These are phyloP conservation scores for Chrysosporium keratinophilum DNA, from an alignment of 2,329 filamentous ascomycete genomes.

Conservation along the genomic window DNA sequence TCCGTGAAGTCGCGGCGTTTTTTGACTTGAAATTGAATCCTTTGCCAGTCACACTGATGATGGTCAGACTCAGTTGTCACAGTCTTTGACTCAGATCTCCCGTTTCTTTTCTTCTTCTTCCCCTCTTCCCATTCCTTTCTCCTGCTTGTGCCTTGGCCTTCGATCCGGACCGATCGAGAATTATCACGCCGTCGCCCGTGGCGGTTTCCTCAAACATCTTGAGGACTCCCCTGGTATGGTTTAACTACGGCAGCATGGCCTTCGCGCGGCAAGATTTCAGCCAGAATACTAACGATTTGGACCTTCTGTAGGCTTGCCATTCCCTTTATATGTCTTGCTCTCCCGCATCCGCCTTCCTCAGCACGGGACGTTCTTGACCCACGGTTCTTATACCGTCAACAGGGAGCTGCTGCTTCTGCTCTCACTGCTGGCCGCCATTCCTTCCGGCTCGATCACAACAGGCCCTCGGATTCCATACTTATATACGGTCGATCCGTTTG, in stretches of 20 bases:
- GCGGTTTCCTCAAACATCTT: not conserved
- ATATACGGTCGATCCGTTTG: constrained; percentile 13
- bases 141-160: not conserved
- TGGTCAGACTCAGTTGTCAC: constrained; percentile 6
- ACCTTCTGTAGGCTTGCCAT: not conserved
- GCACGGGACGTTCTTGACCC: constrained; percentile 3
- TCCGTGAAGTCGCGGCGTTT: not conserved
- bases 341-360: constrained; percentile 3
- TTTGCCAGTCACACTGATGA: not conserved
- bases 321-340: constrained; percentile 3
- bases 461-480: not conserved
- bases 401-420: constrained; percentile 2
- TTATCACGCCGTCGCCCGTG: not conserved
- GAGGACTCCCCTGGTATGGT: constrained; percentile 1
- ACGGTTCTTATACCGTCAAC: not conserved
- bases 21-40: not conserved
- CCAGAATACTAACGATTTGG: not conserved
- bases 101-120: constrained; percentile 6
- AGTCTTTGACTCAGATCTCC: constrained; percentile 14
- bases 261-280: not conserved
- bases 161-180: not conserved
- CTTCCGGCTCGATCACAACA: not conserved
- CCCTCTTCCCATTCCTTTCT: constrained; percentile 7
- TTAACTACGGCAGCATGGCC: not conserved
- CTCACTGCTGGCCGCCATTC: constrained; percentile 1